Evolutionary conservation across 2,329 filamentous ascomycete genomes (phyloP), one percentile per base, ranked within the genome.

Genomic region (Penicillium sp.): DNA sequence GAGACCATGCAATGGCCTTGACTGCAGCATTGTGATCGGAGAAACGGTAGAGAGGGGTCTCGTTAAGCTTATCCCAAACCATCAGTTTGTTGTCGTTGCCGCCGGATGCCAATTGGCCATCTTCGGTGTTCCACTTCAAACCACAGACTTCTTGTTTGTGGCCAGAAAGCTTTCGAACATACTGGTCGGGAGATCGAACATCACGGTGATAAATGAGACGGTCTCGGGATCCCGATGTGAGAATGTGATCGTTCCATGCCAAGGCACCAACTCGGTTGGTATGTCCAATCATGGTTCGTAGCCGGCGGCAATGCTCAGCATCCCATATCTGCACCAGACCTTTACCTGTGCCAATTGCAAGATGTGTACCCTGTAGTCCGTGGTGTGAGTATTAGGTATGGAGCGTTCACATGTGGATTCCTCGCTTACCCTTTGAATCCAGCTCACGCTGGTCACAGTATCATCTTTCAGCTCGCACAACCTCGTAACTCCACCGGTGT

Each of bases 81-180:
- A 97, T 94, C 44, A 99, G 81, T 72, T 97, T 97, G 77, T 99
- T 99, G 77, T 99, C 94, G 73, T 99, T 99, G 6, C 94, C 94
- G 47, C 94, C 94, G 52, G 90, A 96, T 13, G 94, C 94, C 27
- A 99, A 82, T 72, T 99, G 94, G 6, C 91, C 90, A 66, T 97
- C 93, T 64, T 97, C 92, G 54, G 89, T 90, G 67, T 99, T 99
- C 94, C 94, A 99, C 66, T 92, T 92, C 48, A 99, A 77, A 9
- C 94, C 94, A 70, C 94, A 99, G 13, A 99, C 91, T 75, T 99
- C 94, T 75, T 99, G 94, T 73, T 97, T 99, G 74, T 99, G 94
- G 8, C 94, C 94, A 8, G 91, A 86, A 4, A 99, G 80, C 67
- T 91, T 92, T 55, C 87, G 84, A 34, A 96, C 78, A 82, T 89